Conservation (phyloP, 2,329 filamentous ascomycete genomes). For the Thielaviopsis cerberus region DNA sequence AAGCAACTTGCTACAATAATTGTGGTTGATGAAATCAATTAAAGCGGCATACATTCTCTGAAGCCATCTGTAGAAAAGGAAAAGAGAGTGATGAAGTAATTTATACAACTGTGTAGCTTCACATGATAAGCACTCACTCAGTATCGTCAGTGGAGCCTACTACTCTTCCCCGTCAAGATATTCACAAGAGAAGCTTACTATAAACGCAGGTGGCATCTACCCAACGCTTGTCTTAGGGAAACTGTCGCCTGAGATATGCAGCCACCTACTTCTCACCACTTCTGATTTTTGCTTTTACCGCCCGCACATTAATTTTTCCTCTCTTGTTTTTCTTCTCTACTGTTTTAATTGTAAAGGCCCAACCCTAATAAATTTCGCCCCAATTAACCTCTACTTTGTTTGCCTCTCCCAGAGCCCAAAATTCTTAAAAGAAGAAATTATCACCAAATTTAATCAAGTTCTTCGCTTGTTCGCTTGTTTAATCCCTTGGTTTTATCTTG, state of each 20-base stretch:
- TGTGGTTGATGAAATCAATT: no score
- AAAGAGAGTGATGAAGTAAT: no score
- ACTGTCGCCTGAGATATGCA: background rate
- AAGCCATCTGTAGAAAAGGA: no score
- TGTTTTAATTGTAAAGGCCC: background rate
- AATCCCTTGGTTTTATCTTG: no score
- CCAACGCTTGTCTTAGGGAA: background rate
- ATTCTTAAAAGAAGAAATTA: background rate
- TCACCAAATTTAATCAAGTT: no score
- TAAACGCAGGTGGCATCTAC: background rate
- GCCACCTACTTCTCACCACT: background rate
- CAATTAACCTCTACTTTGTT: background rate
- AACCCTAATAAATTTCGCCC: background rate
- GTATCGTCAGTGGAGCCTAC: no score
- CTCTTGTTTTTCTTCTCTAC: background rate
- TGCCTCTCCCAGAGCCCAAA: background rate
- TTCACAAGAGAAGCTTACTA: background rate
- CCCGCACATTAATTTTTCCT: background rate
- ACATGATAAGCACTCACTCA: no score
- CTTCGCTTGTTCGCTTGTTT: no score
- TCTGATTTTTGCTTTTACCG: background rate
- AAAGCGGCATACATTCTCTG: no score
- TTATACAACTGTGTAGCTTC: no score
- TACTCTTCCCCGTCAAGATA: no score
- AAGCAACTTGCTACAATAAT: no score